Conservation (phyloP, 2,329 filamentous ascomycete species). For the Fusarium denticulatum region DNA sequence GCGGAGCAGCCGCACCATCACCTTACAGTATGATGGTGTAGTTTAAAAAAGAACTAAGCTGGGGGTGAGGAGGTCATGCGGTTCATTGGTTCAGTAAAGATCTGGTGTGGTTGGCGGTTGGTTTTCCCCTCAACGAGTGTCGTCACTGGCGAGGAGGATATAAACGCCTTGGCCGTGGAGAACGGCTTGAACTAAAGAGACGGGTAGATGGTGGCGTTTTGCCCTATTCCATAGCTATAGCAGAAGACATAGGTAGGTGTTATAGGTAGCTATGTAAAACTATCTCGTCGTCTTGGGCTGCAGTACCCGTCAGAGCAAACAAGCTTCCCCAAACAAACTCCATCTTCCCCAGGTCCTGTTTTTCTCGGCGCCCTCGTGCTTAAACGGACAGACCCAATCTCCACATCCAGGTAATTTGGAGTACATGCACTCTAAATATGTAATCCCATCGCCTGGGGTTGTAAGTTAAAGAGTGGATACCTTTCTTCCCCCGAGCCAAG, state of each 20-base stretch:
- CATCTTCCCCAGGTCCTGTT: not conserved
- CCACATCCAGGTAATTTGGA: not conserved
- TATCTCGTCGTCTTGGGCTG: not conserved
- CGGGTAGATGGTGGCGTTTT: slow-evolving; percentile 1
- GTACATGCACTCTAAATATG: not conserved
- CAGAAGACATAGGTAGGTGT: too few relatives aligned
- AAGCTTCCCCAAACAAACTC: not conserved
- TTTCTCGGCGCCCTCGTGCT: not conserved
- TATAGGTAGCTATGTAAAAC: too few relatives aligned
- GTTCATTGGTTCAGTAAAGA: slow-evolving; percentile 14
- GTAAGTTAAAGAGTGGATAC: slow-evolving; percentile 10
- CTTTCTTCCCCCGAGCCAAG: slow-evolving; percentile 6
- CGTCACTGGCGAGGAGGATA: slow-evolving; percentile 9
- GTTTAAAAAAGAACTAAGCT: not conserved
- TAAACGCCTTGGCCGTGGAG: slow-evolving; percentile 15
- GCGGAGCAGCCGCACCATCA: slow-evolving; percentile 32
- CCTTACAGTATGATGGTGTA: too few relatives aligned
- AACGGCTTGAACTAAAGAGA: not conserved
- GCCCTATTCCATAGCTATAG: not conserved
- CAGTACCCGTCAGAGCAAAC: not conserved
- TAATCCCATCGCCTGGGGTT: slow-evolving; percentile 1
- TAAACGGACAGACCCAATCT: not conserved
- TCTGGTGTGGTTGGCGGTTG: not conserved
- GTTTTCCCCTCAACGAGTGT: not conserved
- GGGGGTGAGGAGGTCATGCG: not conserved